Evolutionary conservation across 2,329 filamentous ascomycete genomes (phyloP).

Genomic region (Epichloe gansuensis): DNA sequence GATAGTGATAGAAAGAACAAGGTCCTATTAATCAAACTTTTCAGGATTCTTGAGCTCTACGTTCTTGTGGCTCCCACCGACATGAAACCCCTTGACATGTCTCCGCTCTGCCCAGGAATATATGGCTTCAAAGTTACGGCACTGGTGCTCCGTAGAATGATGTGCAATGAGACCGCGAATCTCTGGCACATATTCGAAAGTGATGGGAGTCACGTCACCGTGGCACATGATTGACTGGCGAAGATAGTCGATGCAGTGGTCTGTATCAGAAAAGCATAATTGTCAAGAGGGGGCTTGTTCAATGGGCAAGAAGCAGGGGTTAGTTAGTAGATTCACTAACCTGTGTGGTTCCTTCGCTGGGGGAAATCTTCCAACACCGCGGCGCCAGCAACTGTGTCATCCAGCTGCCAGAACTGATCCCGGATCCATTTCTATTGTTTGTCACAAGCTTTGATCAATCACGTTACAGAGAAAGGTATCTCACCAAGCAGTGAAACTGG

Average conservation of each 20-base stretch:
- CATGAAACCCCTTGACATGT: not conserved
- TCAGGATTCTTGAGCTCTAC: not conserved
- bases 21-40: not conserved
- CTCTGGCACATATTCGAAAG: not conserved
- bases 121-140: conserved; percentile 1
- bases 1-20: too few species aligned
- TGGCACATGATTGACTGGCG: conserved; percentile 1
- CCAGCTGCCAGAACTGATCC: not conserved
- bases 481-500: conserved; percentile 2
- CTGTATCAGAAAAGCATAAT: not conserved
- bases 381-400: not conserved
- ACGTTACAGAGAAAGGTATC: too few species aligned
- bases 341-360: too few species aligned
- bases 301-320: too few species aligned
- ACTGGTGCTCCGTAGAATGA: not conserved
- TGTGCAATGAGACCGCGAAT: not conserved
- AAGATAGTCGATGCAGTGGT: conserved; percentile 4
- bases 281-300: too few species aligned
- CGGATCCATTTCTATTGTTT: not conserved
- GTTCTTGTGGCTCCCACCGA: not conserved
- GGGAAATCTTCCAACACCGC: too few species aligned
- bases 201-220: conserved; percentile 3
- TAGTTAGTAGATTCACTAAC: too few species aligned
- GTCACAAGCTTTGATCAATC: too few species aligned
- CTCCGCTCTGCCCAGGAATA: not conserved